These are phyloP conservation scores for Stephanocyclus meneghinianus DNA, from an alignment of 352 stramenopile genomes.

Conservation along the genomic window DNA sequence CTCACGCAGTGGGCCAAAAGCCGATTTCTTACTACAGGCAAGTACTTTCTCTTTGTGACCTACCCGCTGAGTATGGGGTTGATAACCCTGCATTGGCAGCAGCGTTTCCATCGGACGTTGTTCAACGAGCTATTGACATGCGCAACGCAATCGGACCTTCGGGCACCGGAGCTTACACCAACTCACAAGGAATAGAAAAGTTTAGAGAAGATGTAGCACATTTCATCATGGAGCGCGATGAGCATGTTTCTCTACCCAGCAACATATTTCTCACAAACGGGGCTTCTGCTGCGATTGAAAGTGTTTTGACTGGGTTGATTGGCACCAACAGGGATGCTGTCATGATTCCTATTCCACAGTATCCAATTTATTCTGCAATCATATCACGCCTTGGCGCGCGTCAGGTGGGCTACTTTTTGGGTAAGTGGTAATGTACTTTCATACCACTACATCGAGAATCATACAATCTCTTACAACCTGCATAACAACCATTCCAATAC, in stretches of 20 bases:
- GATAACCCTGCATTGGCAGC: constrained; percentile 53
- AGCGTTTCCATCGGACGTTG: constrained; percentile 67
- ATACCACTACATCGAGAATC: too few relatives aligned
- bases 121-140: constrained; percentile 68
- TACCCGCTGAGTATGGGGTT: constrained; percentile 63
- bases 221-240: constrained; percentile 87
- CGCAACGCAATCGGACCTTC: constrained; percentile 48
- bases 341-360: constrained; percentile 98
- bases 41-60: constrained; percentile 72
- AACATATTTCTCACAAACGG: constrained; percentile 98
- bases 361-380: constrained; percentile 97
- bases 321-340: constrained; percentile 84
- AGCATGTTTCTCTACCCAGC: constrained; percentile 85
- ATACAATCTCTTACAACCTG: not conserved
- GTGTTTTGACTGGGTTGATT: constrained; percentile 86
- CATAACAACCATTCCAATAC: not conserved
- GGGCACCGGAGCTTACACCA: constrained; percentile 78
- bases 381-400: constrained; percentile 92
- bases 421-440: constrained; percentile 47
- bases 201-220: constrained; percentile 76
- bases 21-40: constrained; percentile 88
- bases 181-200: constrained; percentile 69
- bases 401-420: constrained; percentile 93
- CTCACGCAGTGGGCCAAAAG: constrained; percentile 91
- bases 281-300: constrained; percentile 89